Percentiles rank a stretch among this genome's conserved stretches.
Evolutionary conservation across 2,329 filamentous ascomycete species (phyloP).

Genomic region (Arthrobotrys megalospora): DNA sequence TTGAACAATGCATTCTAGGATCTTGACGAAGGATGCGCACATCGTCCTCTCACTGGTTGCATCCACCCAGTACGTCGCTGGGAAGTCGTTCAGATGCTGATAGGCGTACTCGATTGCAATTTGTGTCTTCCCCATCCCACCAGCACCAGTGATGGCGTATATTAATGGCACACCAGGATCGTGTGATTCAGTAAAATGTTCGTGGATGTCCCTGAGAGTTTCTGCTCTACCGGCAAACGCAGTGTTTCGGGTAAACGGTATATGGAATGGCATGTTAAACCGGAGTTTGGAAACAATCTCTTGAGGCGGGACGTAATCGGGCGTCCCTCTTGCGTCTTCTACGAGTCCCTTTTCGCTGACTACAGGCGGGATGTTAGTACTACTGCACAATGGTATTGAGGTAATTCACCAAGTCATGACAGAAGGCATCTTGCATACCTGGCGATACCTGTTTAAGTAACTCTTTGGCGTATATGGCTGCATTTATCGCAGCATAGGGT

Average conservation of each 20-base stretch:
- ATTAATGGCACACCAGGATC: not conserved
- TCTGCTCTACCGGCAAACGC: slow-evolving; percentile 13
- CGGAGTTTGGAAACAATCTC: not conserved
- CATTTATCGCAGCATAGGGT: slow-evolving; percentile 31
- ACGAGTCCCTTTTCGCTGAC: not conserved
- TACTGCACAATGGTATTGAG: too few relatives aligned
- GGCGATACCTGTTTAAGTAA: slow-evolving; percentile 22
- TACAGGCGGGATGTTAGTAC: not conserved
- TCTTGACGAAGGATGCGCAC: slow-evolving; percentile 12
- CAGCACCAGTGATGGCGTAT: slow-evolving; percentile 4
- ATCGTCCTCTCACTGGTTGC: slow-evolving; percentile 41
- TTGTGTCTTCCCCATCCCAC: slow-evolving; percentile 28
- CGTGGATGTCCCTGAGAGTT: not conserved
- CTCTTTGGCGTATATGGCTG: slow-evolving; percentile 20
- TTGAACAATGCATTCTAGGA: slow-evolving; percentile 24
- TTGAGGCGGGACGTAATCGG: not conserved
- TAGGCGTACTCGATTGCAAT: slow-evolving; percentile 25
- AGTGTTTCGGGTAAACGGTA: slow-evolving; percentile 26
- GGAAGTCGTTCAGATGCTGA: slow-evolving; percentile 54
- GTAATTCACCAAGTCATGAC: not conserved
- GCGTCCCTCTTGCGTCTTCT: not conserved
- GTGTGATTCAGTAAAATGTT: slow-evolving; percentile 2
- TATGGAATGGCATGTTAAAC: not conserved
- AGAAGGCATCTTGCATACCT: not conserved
- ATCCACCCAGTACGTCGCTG: slow-evolving; percentile 64